Evolutionary conservation across 352 stramenopile species (phyloP), one percentile per base, ranked within the genome.

Genomic region (Phytophthora macrochlamydospora): DNA sequence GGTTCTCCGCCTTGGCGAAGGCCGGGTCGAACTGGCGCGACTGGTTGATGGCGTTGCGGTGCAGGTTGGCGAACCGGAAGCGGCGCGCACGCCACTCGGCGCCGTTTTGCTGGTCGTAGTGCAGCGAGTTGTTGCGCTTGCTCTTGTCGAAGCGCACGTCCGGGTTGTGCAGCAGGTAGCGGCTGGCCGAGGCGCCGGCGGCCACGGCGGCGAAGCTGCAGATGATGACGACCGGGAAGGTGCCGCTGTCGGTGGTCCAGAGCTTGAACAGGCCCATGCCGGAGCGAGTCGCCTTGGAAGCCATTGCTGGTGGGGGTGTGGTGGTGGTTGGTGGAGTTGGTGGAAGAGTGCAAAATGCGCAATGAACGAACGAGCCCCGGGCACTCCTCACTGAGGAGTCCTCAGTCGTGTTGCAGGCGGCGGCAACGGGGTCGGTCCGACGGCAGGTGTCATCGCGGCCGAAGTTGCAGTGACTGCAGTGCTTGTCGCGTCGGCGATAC

Each of bases 11-110:
- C 65, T 84, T 83, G 35, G 54, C 68, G 56, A 72, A 88, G 28
- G 81, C 61, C 5, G 61, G 58, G 57, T 85, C 79, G 63, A 79
- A 88, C 67, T 88, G 76, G 30, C 61, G 77, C 29, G 79, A 88
- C 76, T 88, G 79, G 69, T 88, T 85, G 71, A 87, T 85, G 54
- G 76, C 56, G 66, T 87, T 85, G 65, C 73, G 75, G 50, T 70
- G 67, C 49, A 83, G 69, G 65, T 83, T 84, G 40, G 78, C 75
- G 40, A 81, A 75, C 33, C 69, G 69, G 72, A 86, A 83, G 56
- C 78, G 78, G 37, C 63, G 69, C 54, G 58, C 55, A 44, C 54
- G 46, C 77, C 73, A 85, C 42, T 73, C 68, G 4, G 54, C 51
- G 40, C 73, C 73, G 14, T 68, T 54, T 2, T 77, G 51, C 37